phyloP scores from a whole-genome alignment of 2,329 filamentous ascomycete species.

The Myriangium duriaei region DNA sequence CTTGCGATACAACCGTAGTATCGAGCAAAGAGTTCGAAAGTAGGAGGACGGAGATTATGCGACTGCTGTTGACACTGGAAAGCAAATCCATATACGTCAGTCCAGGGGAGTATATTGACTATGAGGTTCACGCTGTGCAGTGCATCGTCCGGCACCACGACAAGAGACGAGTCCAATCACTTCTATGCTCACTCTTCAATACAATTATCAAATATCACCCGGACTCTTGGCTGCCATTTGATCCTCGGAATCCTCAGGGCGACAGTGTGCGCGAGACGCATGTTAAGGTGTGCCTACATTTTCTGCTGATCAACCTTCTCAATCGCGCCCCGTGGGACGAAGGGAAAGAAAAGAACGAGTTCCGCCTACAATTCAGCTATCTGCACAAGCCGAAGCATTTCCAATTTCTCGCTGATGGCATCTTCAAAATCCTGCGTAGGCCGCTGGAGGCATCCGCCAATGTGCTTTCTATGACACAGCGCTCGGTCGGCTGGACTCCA shows the following conservation, averaged over 20 bases:
- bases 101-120: constrained; percentile 40
- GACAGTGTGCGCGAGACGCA: constrained; percentile 13
- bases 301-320: constrained; percentile 72
- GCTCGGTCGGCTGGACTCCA: constrained; percentile 72
- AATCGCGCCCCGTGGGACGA: constrained; percentile 77
- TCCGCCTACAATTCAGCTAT: constrained; percentile 80
- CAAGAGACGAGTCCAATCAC: constrained; percentile 11
- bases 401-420: constrained; percentile 90
- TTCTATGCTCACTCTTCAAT: constrained; percentile 79
- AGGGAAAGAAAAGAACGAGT: constrained; percentile 66
- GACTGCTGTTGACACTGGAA: constrained; percentile 71
- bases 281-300: constrained; percentile 51
- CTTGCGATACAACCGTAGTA: constrained; percentile 77
- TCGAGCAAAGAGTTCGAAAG: constrained; percentile 87
- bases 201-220: constrained; percentile 97
- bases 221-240: constrained; percentile 56
- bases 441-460: constrained; percentile 74
- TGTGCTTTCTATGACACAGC: constrained; percentile 35
- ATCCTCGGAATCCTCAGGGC: constrained; percentile 11
- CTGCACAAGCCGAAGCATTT: constrained; percentile 92
- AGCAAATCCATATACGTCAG: constrained; percentile 92
- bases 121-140: constrained; percentile 9
- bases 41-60: constrained; percentile 81
- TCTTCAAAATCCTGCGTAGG: constrained; percentile 84
- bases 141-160: constrained; percentile 12